Conservation (phyloP, 2,329 filamentous ascomycete genomes). For the Diaporthe humulicola region DNA sequence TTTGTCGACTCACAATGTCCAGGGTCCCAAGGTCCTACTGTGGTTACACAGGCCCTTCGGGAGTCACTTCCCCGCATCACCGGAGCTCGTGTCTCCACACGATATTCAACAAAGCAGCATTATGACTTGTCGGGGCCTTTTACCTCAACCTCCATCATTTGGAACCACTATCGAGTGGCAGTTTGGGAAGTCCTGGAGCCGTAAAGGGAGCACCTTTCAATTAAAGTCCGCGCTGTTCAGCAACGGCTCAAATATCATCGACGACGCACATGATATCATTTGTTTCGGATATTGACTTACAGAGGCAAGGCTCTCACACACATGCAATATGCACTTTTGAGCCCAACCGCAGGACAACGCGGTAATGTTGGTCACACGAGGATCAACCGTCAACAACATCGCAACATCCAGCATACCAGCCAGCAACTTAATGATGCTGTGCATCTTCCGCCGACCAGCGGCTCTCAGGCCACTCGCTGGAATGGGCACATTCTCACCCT, state of each 20-base stretch:
- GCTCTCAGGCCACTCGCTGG: neutral
- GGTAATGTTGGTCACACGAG: neutral
- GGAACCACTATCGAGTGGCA: too few relatives aligned
- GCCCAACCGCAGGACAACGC: neutral
- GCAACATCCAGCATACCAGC: neutral
- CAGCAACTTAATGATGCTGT: neutral
- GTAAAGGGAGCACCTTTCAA: rapidly evolving
- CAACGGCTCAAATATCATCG: neutral
- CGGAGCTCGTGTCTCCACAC: neutral
- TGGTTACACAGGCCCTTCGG: neutral
- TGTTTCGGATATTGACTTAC: neutral
- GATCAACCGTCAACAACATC: neutral
- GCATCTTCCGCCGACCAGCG: neutral
- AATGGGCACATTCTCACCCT: neutral
- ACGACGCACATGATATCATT: neutral
- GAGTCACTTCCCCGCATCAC: neutral
- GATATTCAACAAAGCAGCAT: neutral
- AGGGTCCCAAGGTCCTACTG: neutral
- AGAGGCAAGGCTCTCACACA: neutral
- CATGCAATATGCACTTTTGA: neutral
- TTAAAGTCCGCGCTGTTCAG: neutral
- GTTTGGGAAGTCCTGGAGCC: too few relatives aligned
- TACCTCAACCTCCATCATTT: too few relatives aligned
- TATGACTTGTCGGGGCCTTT: too few relatives aligned
- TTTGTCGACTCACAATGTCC: neutral